These are phyloP conservation scores for Trichocladium antarcticum DNA, from an alignment of 495 filamentous ascomycete species.

Conservation along the genomic window DNA sequence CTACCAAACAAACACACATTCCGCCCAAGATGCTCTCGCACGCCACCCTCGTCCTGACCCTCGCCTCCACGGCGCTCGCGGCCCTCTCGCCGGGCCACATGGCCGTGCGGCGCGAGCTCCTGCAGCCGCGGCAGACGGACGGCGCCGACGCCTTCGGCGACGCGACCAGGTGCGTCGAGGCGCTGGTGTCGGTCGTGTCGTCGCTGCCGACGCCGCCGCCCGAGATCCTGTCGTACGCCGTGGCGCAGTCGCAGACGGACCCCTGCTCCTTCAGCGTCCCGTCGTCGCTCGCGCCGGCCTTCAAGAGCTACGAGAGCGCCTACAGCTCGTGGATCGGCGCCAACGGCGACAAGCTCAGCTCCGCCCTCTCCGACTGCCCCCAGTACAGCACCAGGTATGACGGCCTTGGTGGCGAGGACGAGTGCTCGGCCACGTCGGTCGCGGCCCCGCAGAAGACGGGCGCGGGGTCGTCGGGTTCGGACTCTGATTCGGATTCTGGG, in stretches of 20 bases:
- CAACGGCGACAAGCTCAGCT: background rate
- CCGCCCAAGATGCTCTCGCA: slow-evolving; percentile 11
- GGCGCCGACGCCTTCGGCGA: slow-evolving; percentile 3
- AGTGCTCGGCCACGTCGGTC: too few species aligned
- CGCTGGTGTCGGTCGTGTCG: slow-evolving; percentile 5
- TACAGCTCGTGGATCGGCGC: slow-evolving; percentile 8
- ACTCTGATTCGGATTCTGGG: too few species aligned
- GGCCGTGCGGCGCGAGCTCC: background rate
- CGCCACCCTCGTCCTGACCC: slow-evolving; percentile 11
- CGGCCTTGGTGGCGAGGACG: background rate
- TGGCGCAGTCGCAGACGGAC: slow-evolving; percentile 4
- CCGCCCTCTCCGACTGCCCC: slow-evolving; percentile 13
- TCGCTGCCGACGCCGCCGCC: slow-evolving; percentile 16
- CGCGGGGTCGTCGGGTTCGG: too few species aligned
- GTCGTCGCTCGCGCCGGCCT: slow-evolving; percentile 1
- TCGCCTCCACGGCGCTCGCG: slow-evolving; percentile 5
- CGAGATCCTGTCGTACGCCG: background rate
- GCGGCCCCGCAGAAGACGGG: too few species aligned
- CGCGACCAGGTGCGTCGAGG: background rate
- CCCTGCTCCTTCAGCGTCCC: slow-evolving; percentile 7
- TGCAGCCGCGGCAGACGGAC: slow-evolving; percentile 13
- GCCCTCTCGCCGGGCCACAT: slow-evolving; percentile 5
- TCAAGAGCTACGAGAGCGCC: slow-evolving; percentile 3
- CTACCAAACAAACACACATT: background rate
- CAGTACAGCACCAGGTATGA: background rate